Conservation (phyloP, 306 rosid species). For the Prunus dulcis region DNA sequence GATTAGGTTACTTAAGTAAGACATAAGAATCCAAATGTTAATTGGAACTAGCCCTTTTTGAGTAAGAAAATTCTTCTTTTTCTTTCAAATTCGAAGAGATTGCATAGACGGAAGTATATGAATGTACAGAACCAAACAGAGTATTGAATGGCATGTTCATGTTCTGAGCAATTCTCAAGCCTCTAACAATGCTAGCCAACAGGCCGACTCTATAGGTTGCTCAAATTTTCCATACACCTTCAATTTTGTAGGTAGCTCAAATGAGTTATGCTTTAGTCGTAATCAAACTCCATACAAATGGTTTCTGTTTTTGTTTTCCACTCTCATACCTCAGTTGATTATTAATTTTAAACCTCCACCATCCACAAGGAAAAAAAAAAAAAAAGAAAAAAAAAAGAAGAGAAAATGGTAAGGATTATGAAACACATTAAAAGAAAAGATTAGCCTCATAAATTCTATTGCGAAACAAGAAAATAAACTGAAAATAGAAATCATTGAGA, state of each 20-base stretch:
- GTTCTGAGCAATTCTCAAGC: not conserved
- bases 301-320: not conserved
- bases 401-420: not conserved
- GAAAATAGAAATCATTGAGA: not conserved
- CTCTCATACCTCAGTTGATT: too few relatives aligned
- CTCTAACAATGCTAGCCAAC: too few relatives aligned
- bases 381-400: not conserved
- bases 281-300: not conserved
- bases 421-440: too few relatives aligned
- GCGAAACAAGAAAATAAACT: not conserved
- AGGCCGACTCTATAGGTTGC: not conserved
- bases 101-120: not conserved
- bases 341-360: not conserved
- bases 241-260: not conserved
- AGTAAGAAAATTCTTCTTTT: not conserved
- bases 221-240: not conserved
- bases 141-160: not conserved
- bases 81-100: too few relatives aligned
- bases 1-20: not conserved
- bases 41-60: not conserved
- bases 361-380: not conserved
- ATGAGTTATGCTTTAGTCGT: not conserved
- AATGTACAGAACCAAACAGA: not conserved
- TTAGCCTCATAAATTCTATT: too few relatives aligned
- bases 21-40: not conserved